Percentiles rank a stretch among this genome's conserved stretches.
These are phyloP conservation scores for Stemphylium lycopersici DNA, from an alignment of 2,329 filamentous ascomycete genomes.

Conservation along the genomic window DNA sequence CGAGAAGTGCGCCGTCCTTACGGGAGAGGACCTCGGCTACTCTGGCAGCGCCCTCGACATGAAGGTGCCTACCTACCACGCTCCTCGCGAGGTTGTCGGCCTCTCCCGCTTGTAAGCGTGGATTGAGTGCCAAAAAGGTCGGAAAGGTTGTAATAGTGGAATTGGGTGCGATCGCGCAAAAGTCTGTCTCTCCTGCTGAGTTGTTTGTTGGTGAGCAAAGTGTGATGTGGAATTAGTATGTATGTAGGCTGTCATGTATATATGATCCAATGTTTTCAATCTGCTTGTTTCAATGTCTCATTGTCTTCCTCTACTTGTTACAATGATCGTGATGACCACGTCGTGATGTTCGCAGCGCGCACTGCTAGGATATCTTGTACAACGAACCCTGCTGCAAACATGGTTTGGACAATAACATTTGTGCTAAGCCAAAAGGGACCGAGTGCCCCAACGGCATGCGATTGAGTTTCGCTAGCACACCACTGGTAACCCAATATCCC, in stretches of 20 bases:
- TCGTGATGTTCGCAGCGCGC: neutral
- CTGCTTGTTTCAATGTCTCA: neutral
- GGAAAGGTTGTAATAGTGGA: neutral
- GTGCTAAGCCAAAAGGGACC: too few species aligned
- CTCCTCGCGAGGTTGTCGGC: slow-evolving; percentile 53
- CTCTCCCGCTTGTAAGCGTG: slow-evolving; percentile 50
- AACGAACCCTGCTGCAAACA: too few species aligned
- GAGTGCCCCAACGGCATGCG: neutral
- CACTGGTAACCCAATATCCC: too few species aligned
- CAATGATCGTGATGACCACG: neutral
- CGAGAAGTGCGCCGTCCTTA: slow-evolving; percentile 73
- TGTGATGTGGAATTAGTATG: neutral
- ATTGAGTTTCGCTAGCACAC: too few species aligned
- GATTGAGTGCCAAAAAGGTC: too few species aligned
- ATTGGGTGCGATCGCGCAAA: neutral
- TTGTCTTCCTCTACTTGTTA: too few species aligned
- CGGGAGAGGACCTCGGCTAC: slow-evolving; percentile 76
- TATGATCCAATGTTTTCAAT: neutral
- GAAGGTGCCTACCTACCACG: slow-evolving; percentile 66
- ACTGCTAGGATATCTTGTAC: too few species aligned
- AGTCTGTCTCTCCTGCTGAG: neutral
- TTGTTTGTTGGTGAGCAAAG: neutral
- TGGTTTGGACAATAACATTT: too few species aligned
- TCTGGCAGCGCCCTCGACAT: slow-evolving; percentile 75
- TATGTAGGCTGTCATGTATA: neutral